phyloP scores from a whole-genome alignment of 495 filamentous ascomycete species.

The Aspergillus kassunensis region DNA sequence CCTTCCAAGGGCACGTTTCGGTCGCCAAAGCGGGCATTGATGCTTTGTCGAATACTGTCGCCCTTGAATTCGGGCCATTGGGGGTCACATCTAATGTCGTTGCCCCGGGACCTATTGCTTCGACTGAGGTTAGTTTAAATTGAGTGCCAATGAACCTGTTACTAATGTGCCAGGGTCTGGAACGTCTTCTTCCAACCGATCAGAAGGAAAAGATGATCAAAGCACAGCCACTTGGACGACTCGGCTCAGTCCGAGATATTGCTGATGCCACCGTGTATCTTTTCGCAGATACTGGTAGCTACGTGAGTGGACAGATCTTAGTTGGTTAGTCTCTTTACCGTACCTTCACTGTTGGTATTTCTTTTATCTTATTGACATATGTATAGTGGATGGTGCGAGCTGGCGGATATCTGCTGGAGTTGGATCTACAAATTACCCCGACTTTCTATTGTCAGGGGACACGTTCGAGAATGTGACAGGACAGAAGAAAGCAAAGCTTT shows the following conservation, averaged over 20 bases:
- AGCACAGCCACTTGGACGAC: slow-evolving; percentile 63
- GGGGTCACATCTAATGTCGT: slow-evolving; percentile 90
- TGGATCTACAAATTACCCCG: slow-evolving; percentile 52
- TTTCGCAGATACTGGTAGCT: slow-evolving; percentile 78
- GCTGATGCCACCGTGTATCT: slow-evolving; percentile 88
- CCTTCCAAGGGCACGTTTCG: slow-evolving; percentile 79
- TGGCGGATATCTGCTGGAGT: slow-evolving; percentile 45
- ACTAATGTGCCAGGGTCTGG: slow-evolving; percentile 32
- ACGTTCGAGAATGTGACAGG: slow-evolving; percentile 55
- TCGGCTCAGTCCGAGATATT: slow-evolving; percentile 81
- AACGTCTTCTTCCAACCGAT: slow-evolving; percentile 39
- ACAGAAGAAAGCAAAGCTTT: slow-evolving; percentile 62
- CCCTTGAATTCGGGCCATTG: slow-evolving; percentile 82
- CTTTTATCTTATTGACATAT: slow-evolving; percentile 7
- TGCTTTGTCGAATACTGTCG: slow-evolving; percentile 66
- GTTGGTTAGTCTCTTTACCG: slow-evolving; percentile 47
- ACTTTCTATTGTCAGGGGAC: slow-evolving; percentile 56
- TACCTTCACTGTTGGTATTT: neutral
- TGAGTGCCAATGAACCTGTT: no score
- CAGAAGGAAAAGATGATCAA: slow-evolving; percentile 27
- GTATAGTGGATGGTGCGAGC: slow-evolving; percentile 46
- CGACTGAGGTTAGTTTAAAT: slow-evolving; percentile 49
- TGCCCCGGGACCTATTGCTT: slow-evolving; percentile 71
- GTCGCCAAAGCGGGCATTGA: slow-evolving; percentile 93
- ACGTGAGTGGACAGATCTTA: slow-evolving; percentile 71